Conservation (phyloP, 78 protist genomes). For the Dictyostelium firmibasis region DNA sequence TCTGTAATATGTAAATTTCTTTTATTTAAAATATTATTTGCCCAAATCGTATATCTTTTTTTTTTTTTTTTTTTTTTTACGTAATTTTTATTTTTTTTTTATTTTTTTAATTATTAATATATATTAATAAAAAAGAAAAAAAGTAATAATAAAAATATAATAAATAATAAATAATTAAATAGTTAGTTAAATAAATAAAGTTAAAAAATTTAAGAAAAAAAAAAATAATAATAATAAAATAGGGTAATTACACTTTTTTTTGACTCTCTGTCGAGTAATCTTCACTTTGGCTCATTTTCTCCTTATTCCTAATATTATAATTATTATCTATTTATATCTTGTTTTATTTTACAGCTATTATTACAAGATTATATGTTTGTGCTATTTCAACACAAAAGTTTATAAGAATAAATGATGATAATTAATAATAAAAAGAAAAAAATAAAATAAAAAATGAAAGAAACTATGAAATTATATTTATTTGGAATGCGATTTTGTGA, state of each 20-base stretch:
- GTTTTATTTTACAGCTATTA: neutral
- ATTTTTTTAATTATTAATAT: neutral
- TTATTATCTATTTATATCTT: neutral
- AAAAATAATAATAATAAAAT: too few relatives aligned
- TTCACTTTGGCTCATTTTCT: constrained; percentile 23
- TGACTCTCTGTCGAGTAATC: constrained; percentile 42
- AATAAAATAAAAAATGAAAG: neutral
- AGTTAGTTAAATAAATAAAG: too few relatives aligned
- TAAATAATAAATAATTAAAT: too few relatives aligned
- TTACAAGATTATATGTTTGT: neutral
- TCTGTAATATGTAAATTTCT: constrained; percentile 31
- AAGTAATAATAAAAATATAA: neutral
- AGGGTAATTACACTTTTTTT: constrained; percentile 32
- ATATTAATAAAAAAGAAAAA: too few relatives aligned
- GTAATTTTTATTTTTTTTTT: neutral
- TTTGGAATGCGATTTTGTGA: too few relatives aligned
- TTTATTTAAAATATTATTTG: constrained; percentile 41
- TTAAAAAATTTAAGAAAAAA: too few relatives aligned
- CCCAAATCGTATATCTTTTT: constrained; percentile 65
- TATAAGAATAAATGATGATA: too few relatives aligned
- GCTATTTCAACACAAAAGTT: too few relatives aligned
- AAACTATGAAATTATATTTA: too few relatives aligned
- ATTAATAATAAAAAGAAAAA: neutral
- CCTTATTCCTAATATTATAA: neutral
- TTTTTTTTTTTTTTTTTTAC: neutral